Evolutionary conservation across 2,329 filamentous ascomycete genomes (phyloP).

Genomic region (Monosporascus sp.): DNA sequence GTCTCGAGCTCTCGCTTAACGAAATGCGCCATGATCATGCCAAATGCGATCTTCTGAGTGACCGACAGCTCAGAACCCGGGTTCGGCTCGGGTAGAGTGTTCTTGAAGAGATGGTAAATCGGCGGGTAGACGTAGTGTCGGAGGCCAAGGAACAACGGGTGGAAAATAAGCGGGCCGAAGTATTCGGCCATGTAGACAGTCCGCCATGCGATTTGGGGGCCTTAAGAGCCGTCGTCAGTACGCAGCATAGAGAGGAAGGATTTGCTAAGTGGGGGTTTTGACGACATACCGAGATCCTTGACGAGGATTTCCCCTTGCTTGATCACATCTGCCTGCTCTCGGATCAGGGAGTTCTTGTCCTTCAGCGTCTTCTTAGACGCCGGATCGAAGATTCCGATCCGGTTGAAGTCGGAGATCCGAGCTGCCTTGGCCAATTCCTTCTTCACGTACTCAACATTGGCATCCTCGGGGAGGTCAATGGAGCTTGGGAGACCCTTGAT

Average conservation of each 20-base stretch:
- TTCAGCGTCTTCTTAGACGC: slow-evolving; percentile 58
- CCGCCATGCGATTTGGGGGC: slow-evolving; percentile 84
- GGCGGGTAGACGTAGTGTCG: slow-evolving; percentile 67
- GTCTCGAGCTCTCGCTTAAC: slow-evolving; percentile 94
- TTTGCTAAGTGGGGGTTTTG: neutral
- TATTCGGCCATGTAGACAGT: slow-evolving; percentile 97
- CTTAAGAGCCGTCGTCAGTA: slow-evolving; percentile 39
- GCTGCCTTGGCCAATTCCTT: slow-evolving; percentile 45
- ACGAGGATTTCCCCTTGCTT: slow-evolving; percentile 63
- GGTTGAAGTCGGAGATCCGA: slow-evolving; percentile 52
- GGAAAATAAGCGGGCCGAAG: slow-evolving; percentile 83
- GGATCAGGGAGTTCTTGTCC: slow-evolving; percentile 51
- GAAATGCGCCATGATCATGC: slow-evolving; percentile 77
- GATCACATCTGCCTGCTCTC: slow-evolving; percentile 43
- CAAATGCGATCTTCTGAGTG: slow-evolving; percentile 69
- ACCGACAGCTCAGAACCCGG: slow-evolving; percentile 45
- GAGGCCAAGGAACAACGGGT: slow-evolving; percentile 66
- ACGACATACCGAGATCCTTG: slow-evolving; percentile 78
- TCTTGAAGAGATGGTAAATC: slow-evolving; percentile 37
- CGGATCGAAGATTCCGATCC: slow-evolving; percentile 58
- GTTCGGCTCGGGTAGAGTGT: slow-evolving; percentile 35
- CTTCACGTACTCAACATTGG: slow-evolving; percentile 59
- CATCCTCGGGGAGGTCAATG: slow-evolving; percentile 42
- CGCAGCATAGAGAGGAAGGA: slow-evolving; percentile 1
- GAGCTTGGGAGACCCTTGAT: slow-evolving; percentile 50